Conservation (phyloP, 2,329 filamentous ascomycete genomes). For the Didymella pinodella region DNA sequence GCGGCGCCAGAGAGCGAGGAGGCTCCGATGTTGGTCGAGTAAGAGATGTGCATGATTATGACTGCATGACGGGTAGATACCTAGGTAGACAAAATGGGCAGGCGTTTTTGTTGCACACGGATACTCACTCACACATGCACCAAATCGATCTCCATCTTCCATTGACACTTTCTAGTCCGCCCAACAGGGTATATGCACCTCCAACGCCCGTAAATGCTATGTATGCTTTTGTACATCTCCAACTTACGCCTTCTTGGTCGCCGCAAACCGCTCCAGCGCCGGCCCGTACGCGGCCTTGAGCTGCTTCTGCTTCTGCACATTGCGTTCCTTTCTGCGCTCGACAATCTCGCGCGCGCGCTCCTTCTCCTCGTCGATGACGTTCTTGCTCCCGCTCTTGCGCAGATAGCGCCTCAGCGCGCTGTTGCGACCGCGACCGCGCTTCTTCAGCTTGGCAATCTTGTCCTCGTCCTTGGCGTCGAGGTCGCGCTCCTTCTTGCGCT, state of each 20-base stretch:
- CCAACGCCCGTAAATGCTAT: slow-evolving; percentile 27
- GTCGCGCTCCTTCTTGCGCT: slow-evolving; percentile 78
- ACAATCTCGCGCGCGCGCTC: slow-evolving; percentile 84
- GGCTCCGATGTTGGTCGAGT: slow-evolving; percentile 15
- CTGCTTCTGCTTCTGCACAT: slow-evolving; percentile 49
- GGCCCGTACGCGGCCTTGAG: slow-evolving; percentile 82
- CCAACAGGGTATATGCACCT: slow-evolving; percentile 25
- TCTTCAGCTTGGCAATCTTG: slow-evolving; percentile 68
- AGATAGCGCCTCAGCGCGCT: slow-evolving; percentile 86
- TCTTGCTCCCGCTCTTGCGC: slow-evolving; percentile 89
- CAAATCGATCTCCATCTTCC: background rate
- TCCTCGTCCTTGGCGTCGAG: slow-evolving; percentile 74
- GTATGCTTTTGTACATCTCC: slow-evolving; percentile 1
- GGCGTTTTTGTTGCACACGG: slow-evolving; percentile 11
- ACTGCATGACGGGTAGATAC: slow-evolving; percentile 24
- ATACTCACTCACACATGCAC: background rate
- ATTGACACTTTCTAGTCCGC: slow-evolving; percentile 12
- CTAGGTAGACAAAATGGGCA: slow-evolving; percentile 33
- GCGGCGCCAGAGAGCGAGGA: slow-evolving; percentile 1
- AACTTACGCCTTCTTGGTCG: slow-evolving; percentile 59
- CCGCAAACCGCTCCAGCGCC: slow-evolving; percentile 82
- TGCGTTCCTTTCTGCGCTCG: slow-evolving; percentile 70
- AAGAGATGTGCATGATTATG: slow-evolving; percentile 23
- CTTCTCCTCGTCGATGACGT: slow-evolving; percentile 95
- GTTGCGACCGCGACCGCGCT: slow-evolving; percentile 87